A percentile compares a stretch with the other conserved stretches of the same genome.
Conservation (phyloP, 495 filamentous ascomycete genomes). For the Bacidia rubella region DNA sequence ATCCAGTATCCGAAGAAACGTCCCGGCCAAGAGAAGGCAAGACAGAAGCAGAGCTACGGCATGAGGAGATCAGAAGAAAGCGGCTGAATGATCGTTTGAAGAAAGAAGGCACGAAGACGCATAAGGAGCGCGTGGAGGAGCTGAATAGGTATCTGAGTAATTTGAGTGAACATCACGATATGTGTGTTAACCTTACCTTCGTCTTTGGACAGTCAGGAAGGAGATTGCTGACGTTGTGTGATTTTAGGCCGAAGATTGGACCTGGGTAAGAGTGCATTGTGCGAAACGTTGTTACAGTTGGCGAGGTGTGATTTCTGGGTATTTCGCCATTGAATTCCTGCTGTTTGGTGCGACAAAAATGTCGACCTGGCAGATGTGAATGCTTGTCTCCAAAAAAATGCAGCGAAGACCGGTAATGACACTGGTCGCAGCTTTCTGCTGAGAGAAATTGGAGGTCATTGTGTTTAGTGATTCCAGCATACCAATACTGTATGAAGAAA, state of each 20-base stretch:
- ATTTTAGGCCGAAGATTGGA: conserved; percentile 53
- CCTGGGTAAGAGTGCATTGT: conserved; percentile 40
- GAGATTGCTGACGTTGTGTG: not conserved
- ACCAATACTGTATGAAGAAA: no score
- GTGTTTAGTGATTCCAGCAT: no score
- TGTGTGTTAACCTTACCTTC: conserved; percentile 38
- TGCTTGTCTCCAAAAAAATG: no score
- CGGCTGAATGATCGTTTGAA: conserved; percentile 57
- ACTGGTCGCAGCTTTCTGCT: no score
- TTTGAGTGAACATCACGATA: conserved; percentile 94
- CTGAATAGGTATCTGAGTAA: conserved; percentile 84
- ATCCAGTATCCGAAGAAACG: not conserved
- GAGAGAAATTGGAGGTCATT: no score
- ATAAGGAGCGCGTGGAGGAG: conserved; percentile 93
- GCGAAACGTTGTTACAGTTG: no score
- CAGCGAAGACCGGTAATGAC: no score
- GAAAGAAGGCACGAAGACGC: conserved; percentile 78
- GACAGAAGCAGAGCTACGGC: conserved; percentile 71
- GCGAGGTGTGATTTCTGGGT: no score
- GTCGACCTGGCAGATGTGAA: no score
- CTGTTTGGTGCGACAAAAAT: no score
- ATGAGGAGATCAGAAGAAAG: conserved; percentile 68
- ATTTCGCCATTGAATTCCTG: no score
- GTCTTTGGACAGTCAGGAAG: not conserved
- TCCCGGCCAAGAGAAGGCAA: conserved; percentile 32